Conservation (phyloP, 768 basidiomycete species). For the Albatrellus ellisii region DNA sequence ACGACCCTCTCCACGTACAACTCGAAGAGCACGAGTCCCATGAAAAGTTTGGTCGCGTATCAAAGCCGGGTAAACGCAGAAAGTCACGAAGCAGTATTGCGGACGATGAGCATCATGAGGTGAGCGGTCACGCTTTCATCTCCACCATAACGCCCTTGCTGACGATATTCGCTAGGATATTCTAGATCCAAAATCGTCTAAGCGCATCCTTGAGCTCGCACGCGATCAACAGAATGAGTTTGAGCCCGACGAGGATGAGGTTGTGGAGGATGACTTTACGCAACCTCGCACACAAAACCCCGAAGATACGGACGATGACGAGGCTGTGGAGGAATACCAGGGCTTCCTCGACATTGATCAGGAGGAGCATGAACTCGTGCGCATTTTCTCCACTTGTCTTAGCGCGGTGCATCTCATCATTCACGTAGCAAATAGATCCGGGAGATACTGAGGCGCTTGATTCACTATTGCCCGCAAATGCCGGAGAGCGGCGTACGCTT, state of each 20-base stretch:
- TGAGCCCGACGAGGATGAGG: slow-evolving; percentile 28
- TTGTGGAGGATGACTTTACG: slow-evolving; percentile 18
- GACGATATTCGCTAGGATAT: slow-evolving; percentile 32
- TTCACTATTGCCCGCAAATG: slow-evolving; percentile 60
- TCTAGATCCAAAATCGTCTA: slow-evolving; percentile 71
- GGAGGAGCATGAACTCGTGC: slow-evolving; percentile 39
- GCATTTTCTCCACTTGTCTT: neutral
- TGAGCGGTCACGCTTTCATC: slow-evolving; percentile 3
- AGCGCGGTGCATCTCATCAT: neutral
- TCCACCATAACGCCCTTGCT: neutral
- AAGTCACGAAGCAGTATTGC: slow-evolving; percentile 34
- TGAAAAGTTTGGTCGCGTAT: slow-evolving; percentile 67
- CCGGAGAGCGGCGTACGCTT: slow-evolving; percentile 68
- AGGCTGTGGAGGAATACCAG: slow-evolving; percentile 41
- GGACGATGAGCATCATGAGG: slow-evolving; percentile 33
- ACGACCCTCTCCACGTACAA: slow-evolving; percentile 82
- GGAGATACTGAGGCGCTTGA: slow-evolving; percentile 82
- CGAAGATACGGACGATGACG: slow-evolving; percentile 34
- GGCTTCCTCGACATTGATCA: slow-evolving; percentile 24
- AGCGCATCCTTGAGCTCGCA: slow-evolving; percentile 85
- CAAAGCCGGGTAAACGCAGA: slow-evolving; percentile 63
- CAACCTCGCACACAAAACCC: slow-evolving; percentile 15
- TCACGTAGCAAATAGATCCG: slow-evolving; percentile 72
- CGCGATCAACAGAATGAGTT: slow-evolving; percentile 88
- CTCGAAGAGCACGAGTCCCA: slow-evolving; percentile 66